Evolutionary conservation across 2,329 filamentous ascomycete genomes (phyloP), one percentile per base, ranked within the genome.

Genomic region (Knufia petricola): DNA sequence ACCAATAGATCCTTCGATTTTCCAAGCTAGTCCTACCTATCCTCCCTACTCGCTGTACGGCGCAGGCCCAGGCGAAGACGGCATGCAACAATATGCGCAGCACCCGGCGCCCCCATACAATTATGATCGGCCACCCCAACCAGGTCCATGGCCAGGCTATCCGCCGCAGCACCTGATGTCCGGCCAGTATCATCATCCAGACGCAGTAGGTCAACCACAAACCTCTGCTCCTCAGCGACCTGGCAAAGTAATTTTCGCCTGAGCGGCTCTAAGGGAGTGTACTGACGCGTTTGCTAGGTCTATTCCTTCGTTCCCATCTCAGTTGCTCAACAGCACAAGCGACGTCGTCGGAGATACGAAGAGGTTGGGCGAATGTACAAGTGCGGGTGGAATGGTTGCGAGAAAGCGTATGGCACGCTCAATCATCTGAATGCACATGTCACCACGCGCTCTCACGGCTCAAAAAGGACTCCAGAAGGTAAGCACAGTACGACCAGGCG

Each of bases 301-400:
- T 96, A 96, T 66, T 95, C 89, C 0, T 96, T 98, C 63, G 92
- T 96, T 26, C 90, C 92, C 0, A 96, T 96, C 61, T 92, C 92
- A 1, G 92, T 92, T 55, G 87, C 58, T 10, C 89, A 95, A 64
- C 92, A 98, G 65, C 90, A 96, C 67, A 98, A 98, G 73, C 81
- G 92, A 50, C 92, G 92, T 10, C 80, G 92, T 55, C 77, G 92
- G 60, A 81, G 92, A 48, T 98, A 95, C 61, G 92, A 98, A 68
- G 92, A 98, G 66, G 96, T 98, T 60, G 92, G 96, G 72, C 83
- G 92, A 63, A 96, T 98, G 92, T 96, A 98, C 75, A 96, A 96
- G 69, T 98, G 92, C 63, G 92, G 90, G 23, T 96, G 88, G 87
- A 90, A 95, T 57, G 89, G 89, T 7, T 98, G 92, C 63, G 92